phyloP scores from a whole-genome alignment of 2,329 filamentous ascomycete genomes.

The Neonectria magnoliae region DNA sequence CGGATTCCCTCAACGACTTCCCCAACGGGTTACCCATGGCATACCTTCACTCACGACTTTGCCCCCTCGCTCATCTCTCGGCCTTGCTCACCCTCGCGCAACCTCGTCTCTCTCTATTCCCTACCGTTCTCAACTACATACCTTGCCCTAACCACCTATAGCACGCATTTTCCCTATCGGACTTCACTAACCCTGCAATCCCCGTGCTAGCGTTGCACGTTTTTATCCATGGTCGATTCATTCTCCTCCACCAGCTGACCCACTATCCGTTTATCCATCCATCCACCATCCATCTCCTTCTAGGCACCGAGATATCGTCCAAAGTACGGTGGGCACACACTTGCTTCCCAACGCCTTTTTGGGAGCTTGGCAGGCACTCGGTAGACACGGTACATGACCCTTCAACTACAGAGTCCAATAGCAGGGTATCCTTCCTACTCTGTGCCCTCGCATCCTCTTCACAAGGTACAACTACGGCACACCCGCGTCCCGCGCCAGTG shows the following conservation, averaged over 20 bases:
- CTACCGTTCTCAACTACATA: neutral
- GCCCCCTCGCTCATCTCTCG: conserved; percentile 21
- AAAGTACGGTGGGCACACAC: conserved; percentile 5
- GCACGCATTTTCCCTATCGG: neutral
- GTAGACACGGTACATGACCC: conserved; percentile 4
- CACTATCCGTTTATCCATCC: conserved; percentile 1
- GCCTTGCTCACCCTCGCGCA: neutral
- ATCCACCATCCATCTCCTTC: conserved; percentile 9
- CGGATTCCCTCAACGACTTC: conserved; percentile 12
- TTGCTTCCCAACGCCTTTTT: conserved; percentile 4
- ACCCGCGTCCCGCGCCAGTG: conserved; percentile 14
- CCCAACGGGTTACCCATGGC: conserved; percentile 4
- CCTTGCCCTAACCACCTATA: neutral
- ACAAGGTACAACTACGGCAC: neutral
- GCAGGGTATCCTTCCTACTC: conserved; percentile 3
- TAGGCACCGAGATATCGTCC: conserved; percentile 18
- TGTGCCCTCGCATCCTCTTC: neutral
- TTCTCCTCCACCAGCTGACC: neutral
- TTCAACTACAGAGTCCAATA: conserved; percentile 1
- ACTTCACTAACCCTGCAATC: neutral
- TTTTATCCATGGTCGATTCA: conserved; percentile 7
- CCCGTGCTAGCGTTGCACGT: conserved; percentile 4
- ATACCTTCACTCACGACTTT: conserved; percentile 14
- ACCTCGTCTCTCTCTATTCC: neutral
- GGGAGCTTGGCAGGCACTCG: conserved; percentile 5